Evolutionary conservation across 129 eudicot species (phyloP), one percentile per base, ranked within the genome.

Genomic region (Flaveria robusta): DNA sequence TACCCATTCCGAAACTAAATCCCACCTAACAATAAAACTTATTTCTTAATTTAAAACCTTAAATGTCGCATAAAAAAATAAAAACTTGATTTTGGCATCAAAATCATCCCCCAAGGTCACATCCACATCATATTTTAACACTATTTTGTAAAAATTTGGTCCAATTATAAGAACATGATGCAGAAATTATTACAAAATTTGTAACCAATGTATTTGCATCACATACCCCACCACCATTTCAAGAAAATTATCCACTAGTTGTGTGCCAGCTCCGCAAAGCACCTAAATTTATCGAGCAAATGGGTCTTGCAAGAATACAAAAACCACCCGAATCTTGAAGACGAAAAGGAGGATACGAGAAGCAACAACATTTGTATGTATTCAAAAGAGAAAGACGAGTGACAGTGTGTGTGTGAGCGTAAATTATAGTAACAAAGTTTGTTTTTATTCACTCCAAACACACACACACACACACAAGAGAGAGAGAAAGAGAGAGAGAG

Each of bases 281-380:
- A 80, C 83, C 83, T 18, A 65, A 65, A n/a, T 20, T 16, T 72
- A 37, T 47, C 23, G 20, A 47, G 15, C 74, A 43, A 54, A 58
- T 31, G 76, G 63, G 34, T 78, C 43, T 8, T 49, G 31, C 68
- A 50, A 39, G 29, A 71, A 16, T 34, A 70, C 72, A 62, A 55
- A 69, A 59, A 75, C 66, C 41, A 31, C 72, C 55, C 72, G 72
- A 65, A 64, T 75, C 72, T 64, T 65, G 72, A 64, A 75, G 41
- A 54, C 75, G 34, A 77, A 68, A 69, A 58, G 19, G 77, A 79
- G 26, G 37, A 39, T 71, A 60, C 82, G 59, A 49, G 52, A 70
- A 71, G 66, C 72, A 62, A 63, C 77, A 65, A 72, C 79, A 73
- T 80, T 80, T 80, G 83, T 80, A 73, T 72, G 51, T 73, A 80